Conservation (phyloP, 2,329 filamentous ascomycete species). For the Pseudofabraea citricarpa region DNA sequence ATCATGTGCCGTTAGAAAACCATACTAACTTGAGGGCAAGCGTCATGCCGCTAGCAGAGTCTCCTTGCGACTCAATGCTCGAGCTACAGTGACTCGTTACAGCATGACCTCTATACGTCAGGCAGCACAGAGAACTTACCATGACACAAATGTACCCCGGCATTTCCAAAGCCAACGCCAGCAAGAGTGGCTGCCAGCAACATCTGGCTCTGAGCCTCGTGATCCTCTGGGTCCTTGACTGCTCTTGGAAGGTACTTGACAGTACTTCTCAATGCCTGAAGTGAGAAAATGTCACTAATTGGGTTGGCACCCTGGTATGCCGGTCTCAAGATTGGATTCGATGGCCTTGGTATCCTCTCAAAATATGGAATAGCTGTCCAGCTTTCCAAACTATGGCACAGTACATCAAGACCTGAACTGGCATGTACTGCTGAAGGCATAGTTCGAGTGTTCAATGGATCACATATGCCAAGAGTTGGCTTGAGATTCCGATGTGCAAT, state of each 20-base stretch:
- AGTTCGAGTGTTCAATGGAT: constrained; percentile 84
- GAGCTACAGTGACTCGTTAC: too few species aligned
- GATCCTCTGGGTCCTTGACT: constrained; percentile 81
- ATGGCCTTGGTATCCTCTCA: constrained; percentile 76
- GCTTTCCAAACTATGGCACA: constrained; percentile 92
- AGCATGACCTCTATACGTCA: too few species aligned
- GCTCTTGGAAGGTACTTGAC: constrained; percentile 90
- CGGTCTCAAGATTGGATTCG: constrained; percentile 84
- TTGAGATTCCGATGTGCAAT: constrained; percentile 95
- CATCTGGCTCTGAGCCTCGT: constrained; percentile 94
- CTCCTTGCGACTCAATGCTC: too few species aligned
- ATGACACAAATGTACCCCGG: constrained; percentile 85
- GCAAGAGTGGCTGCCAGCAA: constrained; percentile 89
- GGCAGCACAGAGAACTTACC: constrained; percentile 27
- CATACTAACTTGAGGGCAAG: too few species aligned
- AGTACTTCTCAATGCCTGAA: constrained; percentile 76
- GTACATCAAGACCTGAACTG: constrained; percentile 84
- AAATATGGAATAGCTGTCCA: constrained; percentile 97
- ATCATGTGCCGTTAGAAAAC: constrained; percentile 4
- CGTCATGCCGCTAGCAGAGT: too few species aligned
- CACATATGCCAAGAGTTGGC: constrained; percentile 84
- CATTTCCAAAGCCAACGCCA: constrained; percentile 95
- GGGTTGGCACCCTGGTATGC: constrained; percentile 97
- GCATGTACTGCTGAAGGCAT: constrained; percentile 96
- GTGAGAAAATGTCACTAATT: constrained; percentile 94